These are phyloP conservation scores for Daldinia vernicosa DNA, from an alignment of 495 filamentous ascomycete genomes.

Conservation along the genomic window DNA sequence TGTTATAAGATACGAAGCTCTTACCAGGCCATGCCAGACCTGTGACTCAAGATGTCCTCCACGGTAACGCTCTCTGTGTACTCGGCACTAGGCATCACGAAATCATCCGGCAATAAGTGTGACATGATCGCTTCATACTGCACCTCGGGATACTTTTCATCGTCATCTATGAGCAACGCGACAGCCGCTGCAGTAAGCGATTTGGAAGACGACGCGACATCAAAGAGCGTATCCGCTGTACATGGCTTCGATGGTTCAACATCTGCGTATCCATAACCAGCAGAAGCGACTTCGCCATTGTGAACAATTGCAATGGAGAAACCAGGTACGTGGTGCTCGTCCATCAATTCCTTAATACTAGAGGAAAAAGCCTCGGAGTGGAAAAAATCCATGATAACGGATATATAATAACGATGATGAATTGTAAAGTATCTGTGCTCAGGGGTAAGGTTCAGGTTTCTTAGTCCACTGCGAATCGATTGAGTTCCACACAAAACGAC, in stretches of 20 bases:
- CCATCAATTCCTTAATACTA: conserved; percentile 49
- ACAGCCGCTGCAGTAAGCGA: conserved; percentile 62
- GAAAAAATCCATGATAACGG: neutral
- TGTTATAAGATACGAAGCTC: neutral
- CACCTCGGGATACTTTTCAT: conserved; percentile 47
- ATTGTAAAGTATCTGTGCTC: neutral
- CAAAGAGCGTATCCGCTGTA: conserved; percentile 51
- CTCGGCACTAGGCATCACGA: conserved; percentile 56
- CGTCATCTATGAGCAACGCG: conserved; percentile 58
- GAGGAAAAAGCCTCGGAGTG: conserved; percentile 14
- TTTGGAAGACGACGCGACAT: conserved; percentile 61
- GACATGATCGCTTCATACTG: conserved; percentile 58
- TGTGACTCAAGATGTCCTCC: conserved; percentile 60
- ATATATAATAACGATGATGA: neutral
- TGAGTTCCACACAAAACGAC: neutral
- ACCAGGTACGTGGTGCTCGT: conserved; percentile 59
- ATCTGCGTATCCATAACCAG: conserved; percentile 32
- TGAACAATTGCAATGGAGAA: conserved; percentile 57
- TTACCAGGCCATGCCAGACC: conserved; percentile 55
- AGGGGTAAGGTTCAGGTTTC: neutral
- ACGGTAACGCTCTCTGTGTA: conserved; percentile 57
- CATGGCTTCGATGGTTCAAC: conserved; percentile 45
- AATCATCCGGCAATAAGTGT: conserved; percentile 61
- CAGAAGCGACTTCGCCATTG: conserved; percentile 45
- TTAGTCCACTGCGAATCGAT: neutral